These are phyloP conservation scores for Trypanosoma platydactyli DNA, from an alignment of 208 protist species.

Conservation along the genomic window DNA sequence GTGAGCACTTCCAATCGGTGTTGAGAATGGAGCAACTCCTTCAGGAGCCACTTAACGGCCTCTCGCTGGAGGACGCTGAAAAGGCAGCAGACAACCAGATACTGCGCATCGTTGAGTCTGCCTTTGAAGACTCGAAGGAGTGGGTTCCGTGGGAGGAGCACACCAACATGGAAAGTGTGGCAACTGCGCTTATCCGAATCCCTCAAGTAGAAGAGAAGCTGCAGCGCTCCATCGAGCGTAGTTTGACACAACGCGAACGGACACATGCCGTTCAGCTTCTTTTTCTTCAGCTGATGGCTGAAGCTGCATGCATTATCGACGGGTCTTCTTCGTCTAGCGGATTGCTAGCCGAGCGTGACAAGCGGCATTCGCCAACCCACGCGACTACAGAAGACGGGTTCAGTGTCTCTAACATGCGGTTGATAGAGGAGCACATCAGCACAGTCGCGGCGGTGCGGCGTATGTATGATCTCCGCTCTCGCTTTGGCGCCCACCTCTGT, in stretches of 20 bases:
- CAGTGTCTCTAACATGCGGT: conserved; percentile 6
- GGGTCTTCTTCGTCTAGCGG: not conserved
- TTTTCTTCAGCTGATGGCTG: conserved; percentile 37
- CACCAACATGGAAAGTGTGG: not conserved
- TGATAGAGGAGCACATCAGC: conserved; percentile 40
- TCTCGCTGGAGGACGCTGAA: conserved; percentile 16
- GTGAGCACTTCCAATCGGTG: conserved; percentile 23
- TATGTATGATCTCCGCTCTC: conserved; percentile 33
- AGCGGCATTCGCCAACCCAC: not conserved
- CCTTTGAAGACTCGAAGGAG: conserved; percentile 1
- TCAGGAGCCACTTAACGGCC: conserved; percentile 28
- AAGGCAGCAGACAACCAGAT: conserved; percentile 17
- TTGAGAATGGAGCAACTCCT: conserved; percentile 33
- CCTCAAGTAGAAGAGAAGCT: conserved; percentile 31
- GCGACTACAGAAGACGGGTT: not conserved
- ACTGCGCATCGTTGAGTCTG: conserved; percentile 16
- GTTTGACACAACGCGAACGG: conserved; percentile 47
- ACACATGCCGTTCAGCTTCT: conserved; percentile 51
- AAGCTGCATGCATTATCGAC: conserved; percentile 27
- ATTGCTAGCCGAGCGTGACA: not conserved
- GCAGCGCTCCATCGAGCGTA: conserved; percentile 42
- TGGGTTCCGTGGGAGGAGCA: not conserved
- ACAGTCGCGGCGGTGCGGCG: conserved; percentile 27
- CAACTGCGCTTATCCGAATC: not conserved
- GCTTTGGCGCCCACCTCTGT: conserved; percentile 40